These are phyloP conservation scores for Linum lewisii DNA, from an alignment of 345 rosid species.

Conservation along the genomic window DNA sequence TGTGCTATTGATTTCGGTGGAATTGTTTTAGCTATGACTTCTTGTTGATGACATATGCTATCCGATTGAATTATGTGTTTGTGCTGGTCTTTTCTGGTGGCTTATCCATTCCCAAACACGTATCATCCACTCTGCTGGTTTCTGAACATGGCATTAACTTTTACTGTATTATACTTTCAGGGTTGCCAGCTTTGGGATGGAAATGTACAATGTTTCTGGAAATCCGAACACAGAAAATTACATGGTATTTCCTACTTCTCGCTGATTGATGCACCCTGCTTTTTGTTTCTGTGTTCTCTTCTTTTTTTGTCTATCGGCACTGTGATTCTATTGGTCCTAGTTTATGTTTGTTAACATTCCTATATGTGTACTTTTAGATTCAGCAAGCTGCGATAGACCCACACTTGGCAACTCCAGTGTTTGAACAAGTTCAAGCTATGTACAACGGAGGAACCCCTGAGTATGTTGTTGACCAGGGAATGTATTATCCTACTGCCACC, in stretches of 20 bases:
- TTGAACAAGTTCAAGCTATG: slow-evolving; percentile 55
- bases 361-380: slow-evolving; percentile 19
- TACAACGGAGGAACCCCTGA: slow-evolving; percentile 75
- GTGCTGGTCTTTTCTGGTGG: neutral
- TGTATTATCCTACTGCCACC: slow-evolving; percentile 65
- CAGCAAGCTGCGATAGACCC: slow-evolving; percentile 36
- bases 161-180: neutral
- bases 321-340: neutral
- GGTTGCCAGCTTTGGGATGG: slow-evolving; percentile 37
- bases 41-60: no score
- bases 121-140: no score
- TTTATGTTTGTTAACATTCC: slow-evolving; percentile 3
- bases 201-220: slow-evolving; percentile 27
- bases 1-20: neutral
- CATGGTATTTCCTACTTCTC: slow-evolving; percentile 20
- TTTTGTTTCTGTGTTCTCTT: neutral
- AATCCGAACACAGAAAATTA: slow-evolving; percentile 26
- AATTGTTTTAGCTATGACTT: neutral
- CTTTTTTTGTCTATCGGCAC: neutral
- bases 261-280: neutral
- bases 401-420: slow-evolving; percentile 23
- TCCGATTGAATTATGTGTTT: neutral
- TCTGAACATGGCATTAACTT: neutral
- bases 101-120: neutral
- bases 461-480: slow-evolving; percentile 58